Evolutionary conservation across 805 yeast species (phyloP).

Genomic region (Yarrowia hollandica): DNA sequence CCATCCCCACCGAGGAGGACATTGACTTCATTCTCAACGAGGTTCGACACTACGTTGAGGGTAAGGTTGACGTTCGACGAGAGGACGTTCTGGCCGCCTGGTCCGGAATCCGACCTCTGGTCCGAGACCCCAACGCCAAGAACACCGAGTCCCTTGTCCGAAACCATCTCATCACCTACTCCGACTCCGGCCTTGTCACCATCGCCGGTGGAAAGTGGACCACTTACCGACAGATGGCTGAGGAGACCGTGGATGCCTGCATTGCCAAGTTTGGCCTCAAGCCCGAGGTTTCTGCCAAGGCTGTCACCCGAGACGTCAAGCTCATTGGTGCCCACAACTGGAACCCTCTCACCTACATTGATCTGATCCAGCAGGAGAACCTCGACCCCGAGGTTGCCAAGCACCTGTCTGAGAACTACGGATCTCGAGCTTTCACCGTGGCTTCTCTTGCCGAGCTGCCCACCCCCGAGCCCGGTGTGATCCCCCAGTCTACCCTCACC

Average conservation of each 20-base stretch:
- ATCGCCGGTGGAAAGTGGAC: constrained; percentile 99
- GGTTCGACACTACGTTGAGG: constrained; percentile 75
- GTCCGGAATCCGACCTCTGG: constrained; percentile 96
- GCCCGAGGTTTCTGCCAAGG: constrained; percentile 40
- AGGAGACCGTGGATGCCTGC: constrained; percentile 81
- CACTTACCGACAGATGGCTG: constrained; percentile 96
- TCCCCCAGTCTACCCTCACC: constrained; percentile 33
- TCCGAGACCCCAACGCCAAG: constrained; percentile 61
- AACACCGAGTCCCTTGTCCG: constrained; percentile 88
- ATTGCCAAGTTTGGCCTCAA: constrained; percentile 50
- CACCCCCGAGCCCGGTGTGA: constrained; percentile 38
- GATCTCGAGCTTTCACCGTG: constrained; percentile 74
- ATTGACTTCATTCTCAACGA: constrained; percentile 84
- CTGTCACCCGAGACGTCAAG: constrained; percentile 52
- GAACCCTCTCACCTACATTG: constrained; percentile 69
- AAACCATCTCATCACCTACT: constrained; percentile 74
- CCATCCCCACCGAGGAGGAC: constrained; percentile 84
- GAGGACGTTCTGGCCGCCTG: constrained; percentile 92
- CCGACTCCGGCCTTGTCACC: constrained; percentile 77
- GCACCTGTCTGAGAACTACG: constrained; percentile 84
- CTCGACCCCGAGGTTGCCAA: constrained; percentile 73
- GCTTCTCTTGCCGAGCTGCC: constrained; percentile 52
- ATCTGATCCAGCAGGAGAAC: constrained; percentile 75
- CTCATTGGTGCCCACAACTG: constrained; percentile 82
- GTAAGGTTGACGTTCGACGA: constrained; percentile 80